Evolutionary conservation across 148 eudicot genomes (phyloP).

Genomic region (Amaranthus palmeri): DNA sequence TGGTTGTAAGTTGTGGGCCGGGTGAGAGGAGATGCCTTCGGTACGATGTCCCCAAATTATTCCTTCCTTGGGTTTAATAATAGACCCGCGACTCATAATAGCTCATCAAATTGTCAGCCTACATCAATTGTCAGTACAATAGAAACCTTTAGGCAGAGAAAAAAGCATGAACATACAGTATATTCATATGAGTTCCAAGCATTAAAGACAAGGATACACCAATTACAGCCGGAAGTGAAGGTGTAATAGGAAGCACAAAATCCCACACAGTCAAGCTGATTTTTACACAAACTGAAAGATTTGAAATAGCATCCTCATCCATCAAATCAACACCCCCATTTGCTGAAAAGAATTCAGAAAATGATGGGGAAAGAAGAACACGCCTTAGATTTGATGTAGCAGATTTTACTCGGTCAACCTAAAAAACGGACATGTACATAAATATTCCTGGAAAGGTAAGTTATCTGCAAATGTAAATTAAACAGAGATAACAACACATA

Average conservation of each 20-base stretch:
- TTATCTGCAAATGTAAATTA: not conserved
- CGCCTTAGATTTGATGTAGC: conserved; percentile 68
- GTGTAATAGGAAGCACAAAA: conserved; percentile 79
- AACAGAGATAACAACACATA: not conserved
- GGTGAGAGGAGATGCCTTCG: too few species aligned
- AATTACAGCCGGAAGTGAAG: conserved; percentile 97
- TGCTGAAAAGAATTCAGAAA: conserved; percentile 72
- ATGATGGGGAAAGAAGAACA: conserved; percentile 75
- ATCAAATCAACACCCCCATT: conserved; percentile 79
- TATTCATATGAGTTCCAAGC: conserved; percentile 6
- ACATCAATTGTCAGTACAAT: not conserved
- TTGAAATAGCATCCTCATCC: conserved; percentile 82
- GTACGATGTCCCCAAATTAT: too few species aligned
- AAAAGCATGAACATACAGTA: conserved; percentile 2
- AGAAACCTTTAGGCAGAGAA: not conserved
- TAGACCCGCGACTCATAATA: too few species aligned
- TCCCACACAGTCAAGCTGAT: conserved; percentile 90
- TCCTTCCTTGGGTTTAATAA: too few species aligned
- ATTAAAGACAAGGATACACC: conserved; percentile 75
- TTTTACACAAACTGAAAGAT: conserved; percentile 66
- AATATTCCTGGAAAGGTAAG: conserved; percentile 17
- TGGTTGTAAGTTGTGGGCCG: too few species aligned
- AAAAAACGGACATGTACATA: conserved; percentile 33
- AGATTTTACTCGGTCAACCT: conserved; percentile 82
- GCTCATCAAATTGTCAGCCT: not conserved